Evolutionary conservation across 2,329 filamentous ascomycete species (phyloP).

Genomic region (Neonectria sp.): DNA sequence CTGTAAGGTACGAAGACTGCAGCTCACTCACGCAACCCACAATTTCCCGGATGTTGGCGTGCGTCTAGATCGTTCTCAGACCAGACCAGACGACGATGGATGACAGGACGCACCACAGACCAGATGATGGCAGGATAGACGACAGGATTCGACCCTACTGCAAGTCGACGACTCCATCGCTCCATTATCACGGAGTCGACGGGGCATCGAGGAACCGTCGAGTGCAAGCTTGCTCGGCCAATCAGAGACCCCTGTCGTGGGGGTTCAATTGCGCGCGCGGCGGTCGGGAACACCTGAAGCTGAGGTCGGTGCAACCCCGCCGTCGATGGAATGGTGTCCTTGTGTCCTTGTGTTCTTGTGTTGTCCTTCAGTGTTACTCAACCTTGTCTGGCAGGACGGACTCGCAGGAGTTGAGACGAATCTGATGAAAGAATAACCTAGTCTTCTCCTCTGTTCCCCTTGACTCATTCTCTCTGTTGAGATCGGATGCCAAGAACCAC

Average conservation of each 20-base stretch:
- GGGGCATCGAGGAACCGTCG: conserved; percentile 18
- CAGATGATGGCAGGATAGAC: conserved; percentile 14
- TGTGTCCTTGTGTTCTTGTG: too few species aligned
- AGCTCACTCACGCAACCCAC: background rate
- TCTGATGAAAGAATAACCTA: background rate
- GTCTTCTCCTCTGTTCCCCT: background rate
- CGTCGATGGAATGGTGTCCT: conserved; percentile 13
- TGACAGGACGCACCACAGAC: conserved; percentile 19
- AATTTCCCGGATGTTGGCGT: conserved; percentile 3
- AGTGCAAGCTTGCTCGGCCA: conserved; percentile 14
- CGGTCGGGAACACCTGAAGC: conserved; percentile 45
- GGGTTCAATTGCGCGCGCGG: conserved; percentile 15
- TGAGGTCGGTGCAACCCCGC: conserved; percentile 49
- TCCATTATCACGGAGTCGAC: conserved; percentile 30
- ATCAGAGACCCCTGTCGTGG: conserved; percentile 16
- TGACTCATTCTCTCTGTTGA: conserved; percentile 5
- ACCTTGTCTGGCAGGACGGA: conserved; percentile 24
- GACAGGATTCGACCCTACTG: conserved; percentile 18
- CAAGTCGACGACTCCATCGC: conserved; percentile 13
- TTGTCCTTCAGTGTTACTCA: too few species aligned
- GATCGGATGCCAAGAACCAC: conserved; percentile 45
- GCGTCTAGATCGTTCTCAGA: conserved; percentile 3
- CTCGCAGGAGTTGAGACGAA: conserved; percentile 19
- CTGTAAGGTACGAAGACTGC: background rate
- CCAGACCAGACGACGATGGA: conserved; percentile 13